A percentile compares a stretch with the other conserved stretches of the same genome.
Evolutionary conservation across 2,329 filamentous ascomycete species (phyloP).

Genomic region (Atkinsonella texensis): DNA sequence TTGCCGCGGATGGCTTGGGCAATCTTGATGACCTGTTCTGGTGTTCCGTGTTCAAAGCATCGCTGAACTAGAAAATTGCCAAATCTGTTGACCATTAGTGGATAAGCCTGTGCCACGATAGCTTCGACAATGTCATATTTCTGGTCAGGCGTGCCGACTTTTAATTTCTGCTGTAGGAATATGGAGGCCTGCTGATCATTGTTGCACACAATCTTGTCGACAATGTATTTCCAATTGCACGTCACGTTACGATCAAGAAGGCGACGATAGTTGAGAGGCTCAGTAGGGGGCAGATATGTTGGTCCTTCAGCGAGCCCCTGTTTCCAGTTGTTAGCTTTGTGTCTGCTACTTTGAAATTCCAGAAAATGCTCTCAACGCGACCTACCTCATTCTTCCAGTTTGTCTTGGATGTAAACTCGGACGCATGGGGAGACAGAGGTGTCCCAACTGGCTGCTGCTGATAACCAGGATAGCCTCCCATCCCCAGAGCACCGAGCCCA

Average conservation of each 20-base stretch:
- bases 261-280: constrained; percentile 92
- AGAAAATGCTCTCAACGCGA: constrained; percentile 1
- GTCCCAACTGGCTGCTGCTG: constrained; percentile 49
- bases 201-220: constrained; percentile 98
- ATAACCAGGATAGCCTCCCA: constrained; percentile 35
- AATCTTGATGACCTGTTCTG: constrained; percentile 89
- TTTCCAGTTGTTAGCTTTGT: constrained; percentile 8
- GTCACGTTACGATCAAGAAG: constrained; percentile 91
- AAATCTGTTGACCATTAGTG: constrained; percentile 96
- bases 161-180: constrained; percentile 97
- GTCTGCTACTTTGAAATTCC: too few species aligned
- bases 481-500: constrained; percentile 24
- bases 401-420: constrained; percentile 53
- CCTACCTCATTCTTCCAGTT: constrained; percentile 46
- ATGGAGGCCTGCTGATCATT: constrained; percentile 99
- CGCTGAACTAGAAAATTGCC: constrained; percentile 97
- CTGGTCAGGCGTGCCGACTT: constrained; percentile 86
- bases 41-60: constrained; percentile 95
- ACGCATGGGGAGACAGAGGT: constrained; percentile 59
- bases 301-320: constrained; percentile 40
- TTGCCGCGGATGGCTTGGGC: constrained; percentile 90
- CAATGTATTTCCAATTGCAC: constrained; percentile 99
- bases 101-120: constrained; percentile 89
- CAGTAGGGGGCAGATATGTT: constrained; percentile 75
- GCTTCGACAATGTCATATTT: constrained; percentile 96